Evolutionary conservation across 2,329 filamentous ascomycete species (phyloP).

Genomic region (Endocalyx cinctus): DNA sequence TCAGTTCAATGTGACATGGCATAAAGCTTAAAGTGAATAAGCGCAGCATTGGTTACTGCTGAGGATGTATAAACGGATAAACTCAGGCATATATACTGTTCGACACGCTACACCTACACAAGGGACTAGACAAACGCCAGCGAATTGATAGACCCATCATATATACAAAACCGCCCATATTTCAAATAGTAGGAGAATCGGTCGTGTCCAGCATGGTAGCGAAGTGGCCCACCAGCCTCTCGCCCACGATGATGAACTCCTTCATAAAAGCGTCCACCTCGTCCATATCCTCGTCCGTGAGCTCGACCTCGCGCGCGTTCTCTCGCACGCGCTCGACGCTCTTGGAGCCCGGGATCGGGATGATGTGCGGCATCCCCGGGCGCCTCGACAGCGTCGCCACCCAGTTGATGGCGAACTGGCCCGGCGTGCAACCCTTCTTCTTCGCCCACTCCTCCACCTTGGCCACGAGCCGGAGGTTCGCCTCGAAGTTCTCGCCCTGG

Average conservation of each 20-base stretch:
- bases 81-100: too few species aligned
- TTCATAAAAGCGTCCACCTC: slow-evolving; percentile 33
- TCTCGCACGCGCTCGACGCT: slow-evolving; percentile 39
- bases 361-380: slow-evolving; percentile 35
- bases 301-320: slow-evolving; percentile 34
- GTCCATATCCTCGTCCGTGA: slow-evolving; percentile 30
- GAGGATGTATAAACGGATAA: too few species aligned
- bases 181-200: too few species aligned
- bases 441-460: slow-evolving; percentile 12
- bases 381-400: slow-evolving; percentile 19
- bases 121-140: too few species aligned
- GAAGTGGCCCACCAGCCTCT: too few species aligned
- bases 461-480: slow-evolving; percentile 12
- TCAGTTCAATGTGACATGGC: too few species aligned
- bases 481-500: slow-evolving; percentile 9
- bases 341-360: slow-evolving; percentile 49
- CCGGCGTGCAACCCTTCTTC: slow-evolving; percentile 15
- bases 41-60: too few species aligned
- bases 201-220: too few species aligned
- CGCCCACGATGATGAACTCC: slow-evolving; percentile 27
- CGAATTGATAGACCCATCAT: too few species aligned
- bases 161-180: too few species aligned
- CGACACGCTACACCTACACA: too few species aligned
- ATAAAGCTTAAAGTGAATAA: too few species aligned
- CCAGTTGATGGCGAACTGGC: slow-evolving; percentile 19